Evolutionary conservation across 2,329 filamentous ascomycete species (phyloP).

Genomic region (Colletotrichum limetticola): DNA sequence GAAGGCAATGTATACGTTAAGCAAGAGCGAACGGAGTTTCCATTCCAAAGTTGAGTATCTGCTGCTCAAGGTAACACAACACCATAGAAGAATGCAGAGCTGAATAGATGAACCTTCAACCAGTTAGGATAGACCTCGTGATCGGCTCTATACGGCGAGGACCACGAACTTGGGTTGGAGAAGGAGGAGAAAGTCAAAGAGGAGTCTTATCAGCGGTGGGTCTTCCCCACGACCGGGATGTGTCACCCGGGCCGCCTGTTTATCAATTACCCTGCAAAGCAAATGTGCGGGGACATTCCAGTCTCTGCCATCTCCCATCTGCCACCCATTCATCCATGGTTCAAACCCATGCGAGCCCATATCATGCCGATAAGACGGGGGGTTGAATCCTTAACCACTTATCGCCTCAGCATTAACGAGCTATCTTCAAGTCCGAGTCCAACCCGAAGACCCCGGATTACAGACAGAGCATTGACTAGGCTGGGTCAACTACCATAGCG

Average conservation of each 20-base stretch:
- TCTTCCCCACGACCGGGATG: slow-evolving; percentile 6
- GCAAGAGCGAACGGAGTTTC: no score
- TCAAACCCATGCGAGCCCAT: no score
- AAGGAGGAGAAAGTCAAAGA: background rate
- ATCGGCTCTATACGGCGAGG: background rate
- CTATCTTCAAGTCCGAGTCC: background rate
- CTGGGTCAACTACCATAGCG: no score
- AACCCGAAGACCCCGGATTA: background rate
- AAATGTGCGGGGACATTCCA: background rate
- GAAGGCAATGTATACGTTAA: fast-evolving
- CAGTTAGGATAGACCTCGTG: background rate
- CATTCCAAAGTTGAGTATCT: background rate
- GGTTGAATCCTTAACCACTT: background rate
- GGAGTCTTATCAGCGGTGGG: background rate
- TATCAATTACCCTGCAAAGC: background rate
- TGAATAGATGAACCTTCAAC: no score
- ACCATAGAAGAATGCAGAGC: no score
- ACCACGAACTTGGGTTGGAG: background rate
- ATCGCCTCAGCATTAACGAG: background rate
- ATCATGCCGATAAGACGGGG: background rate
- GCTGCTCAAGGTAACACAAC: no score
- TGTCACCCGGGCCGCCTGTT: slow-evolving; percentile 5
- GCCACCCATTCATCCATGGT: background rate
- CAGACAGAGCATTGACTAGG: no score
- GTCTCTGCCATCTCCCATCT: background rate